phyloP scores from a whole-genome alignment of 2,329 filamentous ascomycete genomes.

The Cordyceps farinosa region DNA sequence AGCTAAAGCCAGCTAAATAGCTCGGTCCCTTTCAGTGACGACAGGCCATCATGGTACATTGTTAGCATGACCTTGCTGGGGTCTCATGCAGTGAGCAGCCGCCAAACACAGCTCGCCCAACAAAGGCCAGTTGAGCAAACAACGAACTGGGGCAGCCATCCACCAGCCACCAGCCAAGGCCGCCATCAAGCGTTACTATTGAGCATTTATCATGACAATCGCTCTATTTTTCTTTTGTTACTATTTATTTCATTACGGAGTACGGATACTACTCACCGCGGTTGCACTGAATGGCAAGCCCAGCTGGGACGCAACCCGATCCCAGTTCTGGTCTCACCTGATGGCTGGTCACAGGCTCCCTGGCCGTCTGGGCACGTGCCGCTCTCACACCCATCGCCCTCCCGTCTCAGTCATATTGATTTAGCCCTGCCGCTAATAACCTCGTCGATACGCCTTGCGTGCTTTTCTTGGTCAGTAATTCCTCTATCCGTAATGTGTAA shows the following conservation, averaged over 20 bases:
- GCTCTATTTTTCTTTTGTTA: neutral
- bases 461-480: neutral
- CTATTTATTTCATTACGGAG: no score
- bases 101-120: neutral
- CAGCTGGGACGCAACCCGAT: neutral
- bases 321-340: slow-evolving; percentile 6
- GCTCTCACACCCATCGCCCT: neutral
- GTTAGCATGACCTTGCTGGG: neutral
- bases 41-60: neutral
- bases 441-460: neutral
- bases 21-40: neutral
- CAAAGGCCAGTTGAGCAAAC: neutral
- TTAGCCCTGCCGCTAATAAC: neutral
- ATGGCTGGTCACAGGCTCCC: slow-evolving; percentile 8
- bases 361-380: slow-evolving; percentile 5
- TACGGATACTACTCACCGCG: neutral
- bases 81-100: neutral
- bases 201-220: no score
- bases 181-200: no score
- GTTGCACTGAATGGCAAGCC: neutral
- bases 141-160: no score
- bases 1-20: no score
- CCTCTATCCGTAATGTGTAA: no score
- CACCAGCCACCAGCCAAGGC: no score
- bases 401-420: neutral